Evolutionary conservation across 2,329 filamentous ascomycete species (phyloP), one percentile per base, ranked within the genome.

Genomic region (Cercospora sp.): DNA sequence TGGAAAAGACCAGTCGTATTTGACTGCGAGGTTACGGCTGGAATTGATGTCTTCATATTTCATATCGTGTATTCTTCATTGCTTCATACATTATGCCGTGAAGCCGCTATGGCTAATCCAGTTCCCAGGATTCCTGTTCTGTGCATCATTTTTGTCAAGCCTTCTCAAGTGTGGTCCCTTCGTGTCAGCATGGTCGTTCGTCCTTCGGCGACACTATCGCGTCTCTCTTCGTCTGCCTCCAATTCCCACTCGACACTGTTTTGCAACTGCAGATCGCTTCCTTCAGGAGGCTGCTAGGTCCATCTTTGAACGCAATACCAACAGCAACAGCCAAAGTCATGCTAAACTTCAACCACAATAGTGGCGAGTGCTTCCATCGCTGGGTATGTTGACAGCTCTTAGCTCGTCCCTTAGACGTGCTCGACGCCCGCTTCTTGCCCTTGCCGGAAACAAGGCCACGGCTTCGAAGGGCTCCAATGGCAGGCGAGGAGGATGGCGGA

Each of bases 291-390:
- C 75, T 77, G 16, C 75, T 81, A 16, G 83, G 83, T 2, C 83
- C 83, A 63, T 83, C 77, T 60, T 78, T 80, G 53, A 85, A 78
- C 7, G 83, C 83, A 3, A 82, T 77, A n/a, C 82, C 82, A 53
- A 85, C 78, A 12, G 83, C 83, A 67, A 84, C 77, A 48, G 82
- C 80, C 53, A 85, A 75, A 13, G 82, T 82, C 60, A 84, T 73
- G 9, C 80, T 82, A 71, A 85, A 84, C 68, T 81, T 82, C 40
- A 83, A 75, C 83, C 83, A 85, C 42, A 84, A 73, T 66, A 76
- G 77, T 8, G 82, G 75, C 40, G 74, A 78, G 55, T 78, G 73
- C 64, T 74, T 72, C 60, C 63, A 68, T 3, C 71, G 53, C 16
- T 62, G 62, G 42, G 67, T 64, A 16, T 69, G 66, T 7, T 65